phyloP scores from a whole-genome alignment of 805 yeast genomes.

The Pichia paraexigua region DNA sequence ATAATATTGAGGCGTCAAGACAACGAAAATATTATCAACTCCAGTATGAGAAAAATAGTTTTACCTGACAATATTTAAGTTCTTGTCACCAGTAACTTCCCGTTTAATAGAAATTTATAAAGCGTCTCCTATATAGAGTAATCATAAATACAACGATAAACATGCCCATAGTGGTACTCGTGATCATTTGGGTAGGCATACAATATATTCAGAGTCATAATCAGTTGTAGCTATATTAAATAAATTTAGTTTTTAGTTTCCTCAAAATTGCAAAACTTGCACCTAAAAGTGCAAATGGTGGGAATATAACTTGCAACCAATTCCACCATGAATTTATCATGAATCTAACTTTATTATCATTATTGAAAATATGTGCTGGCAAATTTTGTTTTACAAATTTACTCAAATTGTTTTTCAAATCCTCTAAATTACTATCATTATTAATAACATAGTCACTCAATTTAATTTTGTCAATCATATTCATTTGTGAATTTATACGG shows the following conservation, averaged over 20 bases:
- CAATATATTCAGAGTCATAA: too few relatives aligned
- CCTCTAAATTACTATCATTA: conserved; percentile 44
- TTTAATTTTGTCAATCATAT: conserved; percentile 45
- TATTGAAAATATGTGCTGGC: background rate
- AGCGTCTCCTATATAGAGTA: background rate
- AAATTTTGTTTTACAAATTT: conserved; percentile 21
- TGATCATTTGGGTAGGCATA: too few relatives aligned
- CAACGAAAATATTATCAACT: conserved; percentile 4
- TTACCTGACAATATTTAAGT: background rate
- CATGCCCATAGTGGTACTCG: too few relatives aligned
- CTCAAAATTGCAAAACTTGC: background rate
- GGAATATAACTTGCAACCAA: conserved; percentile 3
- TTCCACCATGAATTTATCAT: conserved; percentile 5
- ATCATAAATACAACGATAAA: too few relatives aligned
- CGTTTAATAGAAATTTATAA: background rate
- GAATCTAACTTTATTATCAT: background rate
- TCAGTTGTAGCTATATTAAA: too few relatives aligned
- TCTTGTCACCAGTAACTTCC: background rate
- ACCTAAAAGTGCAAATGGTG: conserved; percentile 6
- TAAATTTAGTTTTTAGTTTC: background rate
- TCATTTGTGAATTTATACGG: conserved; percentile 73
- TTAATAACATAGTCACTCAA: conserved; percentile 62
- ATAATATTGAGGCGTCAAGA: conserved; percentile 13
- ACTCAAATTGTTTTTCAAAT: conserved; percentile 38
- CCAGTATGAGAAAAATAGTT: background rate